Percentiles rank a stretch among this genome's conserved stretches.
Evolutionary conservation across 768 basidiomycete species (phyloP).

Genomic region (Suillus cothurnatus): DNA sequence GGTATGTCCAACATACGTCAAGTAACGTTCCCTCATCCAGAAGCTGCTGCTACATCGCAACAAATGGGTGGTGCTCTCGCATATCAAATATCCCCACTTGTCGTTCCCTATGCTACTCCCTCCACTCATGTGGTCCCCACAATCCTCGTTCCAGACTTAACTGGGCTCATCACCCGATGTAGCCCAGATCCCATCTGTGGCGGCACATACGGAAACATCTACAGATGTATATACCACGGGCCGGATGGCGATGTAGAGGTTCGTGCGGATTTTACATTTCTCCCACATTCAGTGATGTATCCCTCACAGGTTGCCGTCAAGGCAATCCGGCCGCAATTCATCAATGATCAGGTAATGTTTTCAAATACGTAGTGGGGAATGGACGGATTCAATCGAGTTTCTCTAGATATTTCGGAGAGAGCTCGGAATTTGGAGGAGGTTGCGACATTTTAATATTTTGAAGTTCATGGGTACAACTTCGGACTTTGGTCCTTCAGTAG

Average conservation of each 20-base stretch:
- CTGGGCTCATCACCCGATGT: not conserved
- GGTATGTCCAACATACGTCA: slow-evolving; percentile 10
- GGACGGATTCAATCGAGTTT: not conserved
- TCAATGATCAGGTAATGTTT: not conserved
- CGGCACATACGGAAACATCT: not conserved
- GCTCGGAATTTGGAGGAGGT: slow-evolving; percentile 22
- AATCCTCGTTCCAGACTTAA: not conserved
- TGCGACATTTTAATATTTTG: slow-evolving; percentile 22
- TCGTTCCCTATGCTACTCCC: not conserved
- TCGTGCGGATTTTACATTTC: not conserved
- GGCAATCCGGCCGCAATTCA: slow-evolving; percentile 2
- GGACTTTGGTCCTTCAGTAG: slow-evolving; percentile 23
- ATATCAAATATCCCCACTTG: not conserved
- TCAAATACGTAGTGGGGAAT: not conserved
- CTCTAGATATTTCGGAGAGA: slow-evolving; percentile 21
- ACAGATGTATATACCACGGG: not conserved
- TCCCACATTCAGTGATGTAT: not conserved
- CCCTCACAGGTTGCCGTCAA: slow-evolving; percentile 4
- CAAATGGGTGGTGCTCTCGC: too few relatives aligned
- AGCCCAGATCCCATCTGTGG: not conserved
- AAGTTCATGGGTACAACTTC: slow-evolving; percentile 17
- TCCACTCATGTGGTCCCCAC: not conserved
- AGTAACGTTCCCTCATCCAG: not conserved
- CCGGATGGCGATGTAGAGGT: not conserved
- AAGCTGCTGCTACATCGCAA: too few relatives aligned